Conservation (phyloP, 495 filamentous ascomycete genomes). For the Tuber brumale region DNA sequence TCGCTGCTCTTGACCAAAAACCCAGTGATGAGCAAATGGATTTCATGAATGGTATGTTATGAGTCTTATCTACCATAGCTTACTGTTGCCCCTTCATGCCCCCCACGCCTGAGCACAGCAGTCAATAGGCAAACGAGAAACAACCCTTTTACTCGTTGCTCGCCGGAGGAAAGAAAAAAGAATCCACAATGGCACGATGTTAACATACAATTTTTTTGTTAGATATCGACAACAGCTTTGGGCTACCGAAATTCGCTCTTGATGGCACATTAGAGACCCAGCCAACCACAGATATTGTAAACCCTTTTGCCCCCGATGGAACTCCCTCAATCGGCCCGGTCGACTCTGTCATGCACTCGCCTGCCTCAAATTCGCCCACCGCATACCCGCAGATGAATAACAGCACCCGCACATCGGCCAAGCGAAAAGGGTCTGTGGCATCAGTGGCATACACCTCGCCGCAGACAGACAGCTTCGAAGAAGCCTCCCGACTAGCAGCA, state of each 20-base stretch:
- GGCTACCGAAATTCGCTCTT: constrained; percentile 22
- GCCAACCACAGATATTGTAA: constrained; percentile 3
- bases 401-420: constrained; percentile 16
- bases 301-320: constrained; percentile 7
- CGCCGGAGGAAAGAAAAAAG: not conserved
- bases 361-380: constrained; percentile 24
- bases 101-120: not conserved
- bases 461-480: constrained; percentile 49
- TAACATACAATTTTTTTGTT: constrained; percentile 5
- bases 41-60: constrained; percentile 25
- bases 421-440: constrained; percentile 34
- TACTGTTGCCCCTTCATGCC: not conserved
- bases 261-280: constrained; percentile 11
- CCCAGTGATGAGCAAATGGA: constrained; percentile 30
- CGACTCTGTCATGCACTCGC: constrained; percentile 13
- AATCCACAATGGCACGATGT: not conserved
- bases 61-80: not conserved
- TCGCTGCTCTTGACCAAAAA: constrained; percentile 17
- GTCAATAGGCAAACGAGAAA: not conserved
- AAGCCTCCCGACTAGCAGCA: constrained; percentile 70
- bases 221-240: constrained; percentile 34
- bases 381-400: constrained; percentile 44
- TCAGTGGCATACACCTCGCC: not conserved
- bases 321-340: constrained; percentile 10
- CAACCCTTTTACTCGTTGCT: not conserved